Evolutionary conservation across 140 eudicot genomes (phyloP).

Genomic region (Flaveria floridana): DNA sequence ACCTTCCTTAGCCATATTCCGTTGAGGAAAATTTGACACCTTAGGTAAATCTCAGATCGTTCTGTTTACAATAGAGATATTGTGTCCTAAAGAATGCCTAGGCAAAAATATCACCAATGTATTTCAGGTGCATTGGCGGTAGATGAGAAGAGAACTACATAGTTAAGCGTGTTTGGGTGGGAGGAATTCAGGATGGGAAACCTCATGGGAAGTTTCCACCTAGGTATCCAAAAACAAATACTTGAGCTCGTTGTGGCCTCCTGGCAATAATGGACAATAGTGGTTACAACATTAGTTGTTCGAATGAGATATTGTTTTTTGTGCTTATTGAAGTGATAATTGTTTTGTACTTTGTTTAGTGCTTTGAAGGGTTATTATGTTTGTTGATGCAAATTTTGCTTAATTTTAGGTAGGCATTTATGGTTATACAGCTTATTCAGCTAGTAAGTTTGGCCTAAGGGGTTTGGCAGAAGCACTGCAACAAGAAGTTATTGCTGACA

Average conservation of each 20-base stretch:
- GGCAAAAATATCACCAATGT: background rate
- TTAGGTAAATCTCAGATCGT: background rate
- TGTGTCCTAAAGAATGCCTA: background rate
- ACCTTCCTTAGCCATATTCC: no score
- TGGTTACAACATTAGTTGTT: background rate
- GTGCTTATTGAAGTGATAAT: background rate
- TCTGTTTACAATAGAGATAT: background rate
- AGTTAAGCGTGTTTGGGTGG: background rate
- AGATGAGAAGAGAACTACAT: background rate
- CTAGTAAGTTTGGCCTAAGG: slow-evolving; percentile 88
- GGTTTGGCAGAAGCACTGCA: slow-evolving; percentile 94
- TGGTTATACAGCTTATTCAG: slow-evolving; percentile 91
- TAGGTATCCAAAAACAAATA: background rate
- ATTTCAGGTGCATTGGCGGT: background rate
- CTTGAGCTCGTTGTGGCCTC: background rate
- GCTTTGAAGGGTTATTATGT: slow-evolving; percentile 5
- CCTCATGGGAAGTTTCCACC: background rate
- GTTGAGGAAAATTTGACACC: no score
- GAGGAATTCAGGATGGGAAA: no score
- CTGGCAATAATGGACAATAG: no score
- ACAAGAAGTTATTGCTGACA: slow-evolving; percentile 73
- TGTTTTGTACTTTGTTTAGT: background rate
- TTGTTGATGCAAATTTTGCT: slow-evolving; percentile 1
- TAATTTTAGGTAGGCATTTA: slow-evolving; percentile 72
- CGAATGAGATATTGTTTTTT: background rate